These are phyloP conservation scores for Allantophomopsis cytisporea DNA, from an alignment of 2,329 filamentous ascomycete species.

Conservation along the genomic window DNA sequence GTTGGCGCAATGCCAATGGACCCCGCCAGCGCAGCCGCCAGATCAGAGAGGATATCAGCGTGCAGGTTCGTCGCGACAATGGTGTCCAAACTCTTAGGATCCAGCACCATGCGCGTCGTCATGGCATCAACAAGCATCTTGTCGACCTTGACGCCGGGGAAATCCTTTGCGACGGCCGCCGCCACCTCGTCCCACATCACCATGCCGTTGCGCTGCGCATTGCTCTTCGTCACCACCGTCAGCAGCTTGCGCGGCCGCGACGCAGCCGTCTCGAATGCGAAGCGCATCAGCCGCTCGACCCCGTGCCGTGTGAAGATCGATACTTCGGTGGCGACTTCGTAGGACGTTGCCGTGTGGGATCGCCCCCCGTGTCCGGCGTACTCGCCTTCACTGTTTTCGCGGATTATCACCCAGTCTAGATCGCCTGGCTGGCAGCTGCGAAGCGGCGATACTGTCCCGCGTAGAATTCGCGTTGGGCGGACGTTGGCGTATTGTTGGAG, in stretches of 20 bases:
- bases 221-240: conserved; percentile 48
- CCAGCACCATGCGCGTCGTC: conserved; percentile 34
- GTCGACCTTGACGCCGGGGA: conserved; percentile 40
- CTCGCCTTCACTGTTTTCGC: conserved; percentile 51
- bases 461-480: conserved; percentile 41
- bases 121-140: conserved; percentile 46
- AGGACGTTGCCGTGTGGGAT: conserved; percentile 37
- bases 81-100: conserved; percentile 40
- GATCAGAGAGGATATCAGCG: conserved; percentile 53
- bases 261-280: conserved; percentile 42
- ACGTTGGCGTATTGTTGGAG: conserved; percentile 52
- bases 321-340: conserved; percentile 45
- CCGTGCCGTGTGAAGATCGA: conserved; percentile 44
- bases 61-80: conserved; percentile 45
- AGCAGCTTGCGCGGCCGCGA: conserved; percentile 40
- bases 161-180: conserved; percentile 34
- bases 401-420: conserved; percentile 48
- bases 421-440: conserved; percentile 30
- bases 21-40: conserved; percentile 52
- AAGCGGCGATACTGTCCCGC: conserved; percentile 39
- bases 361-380: conserved; percentile 48
- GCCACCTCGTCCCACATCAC: conserved; percentile 51
- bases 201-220: conserved; percentile 49
- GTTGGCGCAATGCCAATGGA: conserved; percentile 59
- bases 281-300: conserved; percentile 42